These are phyloP conservation scores for Colletotrichum agaves DNA, from an alignment of 2,329 filamentous ascomycete species.

Conservation along the genomic window DNA sequence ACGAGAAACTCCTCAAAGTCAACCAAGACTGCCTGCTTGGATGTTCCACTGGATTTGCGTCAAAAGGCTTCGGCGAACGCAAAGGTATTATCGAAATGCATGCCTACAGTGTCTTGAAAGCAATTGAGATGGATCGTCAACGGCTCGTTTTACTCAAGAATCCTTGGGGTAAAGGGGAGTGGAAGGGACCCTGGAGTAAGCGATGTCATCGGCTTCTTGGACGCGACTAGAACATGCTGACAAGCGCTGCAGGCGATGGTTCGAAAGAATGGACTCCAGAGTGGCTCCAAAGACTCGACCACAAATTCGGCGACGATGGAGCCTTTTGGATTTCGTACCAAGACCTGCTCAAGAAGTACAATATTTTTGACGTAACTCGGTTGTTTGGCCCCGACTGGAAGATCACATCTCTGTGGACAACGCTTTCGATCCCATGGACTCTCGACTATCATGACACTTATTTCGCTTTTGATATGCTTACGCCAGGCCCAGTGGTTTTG, in stretches of 20 bases:
- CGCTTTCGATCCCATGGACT: conserved; percentile 66
- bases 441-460: conserved; percentile 64
- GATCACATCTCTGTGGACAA: conserved; percentile 59
- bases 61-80: conserved; percentile 57
- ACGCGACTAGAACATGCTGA: conserved; percentile 36
- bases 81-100: conserved; percentile 69
- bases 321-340: conserved; percentile 59
- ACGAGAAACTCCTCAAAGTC: conserved; percentile 78
- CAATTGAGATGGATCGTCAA: conserved; percentile 68
- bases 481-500: conserved; percentile 62
- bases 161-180: conserved; percentile 84
- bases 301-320: conserved; percentile 76
- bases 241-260: conserved; percentile 64
- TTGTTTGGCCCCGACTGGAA: conserved; percentile 64
- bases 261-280: conserved; percentile 79
- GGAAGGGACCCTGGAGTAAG: conserved; percentile 80
- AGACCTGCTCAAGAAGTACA: conserved; percentile 58
- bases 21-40: conserved; percentile 82
- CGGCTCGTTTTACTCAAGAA: conserved; percentile 76
- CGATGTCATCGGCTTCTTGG: neutral
- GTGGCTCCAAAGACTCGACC: conserved; percentile 74
- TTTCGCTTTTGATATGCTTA: conserved; percentile 63
- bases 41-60: conserved; percentile 62
- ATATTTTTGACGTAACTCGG: conserved; percentile 56
- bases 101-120: conserved; percentile 70